Conservation (phyloP, 371 early-diverging fungal species). For the Chytridium lagenaria region DNA sequence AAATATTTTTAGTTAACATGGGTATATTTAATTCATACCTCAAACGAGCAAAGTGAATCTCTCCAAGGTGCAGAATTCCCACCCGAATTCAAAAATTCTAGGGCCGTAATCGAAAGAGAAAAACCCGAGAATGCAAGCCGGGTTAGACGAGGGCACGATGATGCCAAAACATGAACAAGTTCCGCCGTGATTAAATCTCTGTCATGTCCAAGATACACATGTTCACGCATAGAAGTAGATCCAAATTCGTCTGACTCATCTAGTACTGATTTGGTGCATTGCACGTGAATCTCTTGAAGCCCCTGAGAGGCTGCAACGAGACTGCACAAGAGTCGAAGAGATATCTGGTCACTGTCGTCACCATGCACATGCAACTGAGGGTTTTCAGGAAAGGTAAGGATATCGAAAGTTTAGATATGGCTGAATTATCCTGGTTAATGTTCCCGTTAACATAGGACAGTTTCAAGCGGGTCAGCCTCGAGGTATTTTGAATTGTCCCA, state of each 20-base stretch:
- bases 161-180: background rate
- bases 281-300: background rate
- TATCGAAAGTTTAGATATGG: background rate
- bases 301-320: background rate
- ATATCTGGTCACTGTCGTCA: background rate
- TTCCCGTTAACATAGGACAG: conserved; percentile 2
- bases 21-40: background rate
- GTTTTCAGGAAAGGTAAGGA: background rate
- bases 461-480: background rate
- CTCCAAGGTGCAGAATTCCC: background rate
- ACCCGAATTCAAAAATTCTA: background rate
- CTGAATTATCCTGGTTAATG: background rate
- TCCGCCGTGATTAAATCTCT: background rate
- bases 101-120: background rate
- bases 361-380: conserved; percentile 7
- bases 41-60: background rate
- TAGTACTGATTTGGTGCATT: background rate
- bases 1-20: background rate
- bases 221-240: background rate
- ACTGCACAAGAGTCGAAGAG: background rate
- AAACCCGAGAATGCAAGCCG: background rate
- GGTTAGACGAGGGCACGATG: background rate
- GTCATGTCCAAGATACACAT: background rate
- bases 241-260: background rate
- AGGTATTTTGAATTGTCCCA: background rate